A percentile compares a stretch with the other conserved stretches of the same genome.
Conservation (phyloP, 2,329 filamentous ascomycete genomes). For the Talaromyces sp. region DNA sequence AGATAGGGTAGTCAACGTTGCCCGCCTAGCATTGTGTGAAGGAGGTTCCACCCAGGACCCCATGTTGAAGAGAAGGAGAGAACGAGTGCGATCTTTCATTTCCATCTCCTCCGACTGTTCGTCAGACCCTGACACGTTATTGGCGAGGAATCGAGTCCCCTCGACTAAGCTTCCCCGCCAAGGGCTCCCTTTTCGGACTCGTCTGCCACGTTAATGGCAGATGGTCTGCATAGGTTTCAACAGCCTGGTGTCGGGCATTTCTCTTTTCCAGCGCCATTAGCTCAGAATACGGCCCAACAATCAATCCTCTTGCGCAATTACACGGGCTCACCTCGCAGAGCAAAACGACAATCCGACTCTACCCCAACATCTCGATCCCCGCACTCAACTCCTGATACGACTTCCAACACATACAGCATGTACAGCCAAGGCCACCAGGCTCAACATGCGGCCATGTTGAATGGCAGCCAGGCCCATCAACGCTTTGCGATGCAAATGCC, state of each 20-base stretch:
- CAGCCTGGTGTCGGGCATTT: constrained; percentile 53
- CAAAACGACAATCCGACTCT: constrained; percentile 46
- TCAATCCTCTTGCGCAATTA: constrained; percentile 39
- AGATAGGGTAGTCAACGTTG: constrained; percentile 17
- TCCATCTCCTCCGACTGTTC: constrained; percentile 25
- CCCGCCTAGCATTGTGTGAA: constrained; percentile 13
- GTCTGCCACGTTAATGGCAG: constrained; percentile 53
- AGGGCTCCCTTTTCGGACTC: constrained; percentile 39
- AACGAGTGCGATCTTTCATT: constrained; percentile 39
- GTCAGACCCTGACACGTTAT: not conserved
- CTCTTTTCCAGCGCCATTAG: constrained; percentile 46
- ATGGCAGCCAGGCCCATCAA: constrained; percentile 47
- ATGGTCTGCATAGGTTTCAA: constrained; percentile 55
- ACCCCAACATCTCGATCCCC: constrained; percentile 49
- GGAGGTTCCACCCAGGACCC: constrained; percentile 37
- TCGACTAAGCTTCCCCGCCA: constrained; percentile 26
- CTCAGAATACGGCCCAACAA: constrained; percentile 37
- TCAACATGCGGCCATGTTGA: constrained; percentile 51
- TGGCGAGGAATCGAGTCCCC: constrained; percentile 21
- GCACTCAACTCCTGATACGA: constrained; percentile 40
- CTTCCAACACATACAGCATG: constrained; percentile 45
- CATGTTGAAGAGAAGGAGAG: constrained; percentile 51
- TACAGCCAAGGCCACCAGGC: constrained; percentile 47
- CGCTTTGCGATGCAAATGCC: constrained; percentile 49
- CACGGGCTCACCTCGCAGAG: constrained; percentile 34